Evolutionary conservation across 805 yeast genomes (phyloP), one percentile per base, ranked within the genome.

Genomic region (Peterozyma toletana): DNA sequence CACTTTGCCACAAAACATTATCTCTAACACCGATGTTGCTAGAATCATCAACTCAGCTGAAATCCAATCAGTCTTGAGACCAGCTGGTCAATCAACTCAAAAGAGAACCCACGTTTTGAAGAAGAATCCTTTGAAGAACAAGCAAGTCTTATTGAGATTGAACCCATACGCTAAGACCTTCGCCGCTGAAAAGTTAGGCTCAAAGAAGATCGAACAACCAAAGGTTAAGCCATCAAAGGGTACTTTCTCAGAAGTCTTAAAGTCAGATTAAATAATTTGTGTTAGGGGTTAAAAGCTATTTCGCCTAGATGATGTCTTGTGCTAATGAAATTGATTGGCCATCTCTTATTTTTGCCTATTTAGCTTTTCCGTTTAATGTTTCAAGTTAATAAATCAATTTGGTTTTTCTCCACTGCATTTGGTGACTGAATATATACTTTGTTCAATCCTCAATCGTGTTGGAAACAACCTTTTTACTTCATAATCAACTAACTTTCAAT

Each of bases 41-140:
- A 86, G 96, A 76, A 77, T 91, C 71, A 93, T 93, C 82, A 87
- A 89, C 95, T 90, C 98, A 71, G 81, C 97, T 72, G 99, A 93
- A 82, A 84, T 93, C 73, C 99, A 93, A 80, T 78, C 96, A 60
- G 97, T 83, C 68, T 86, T 90, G 63, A 86, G 91, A 79, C 88
- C 96, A 68, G 95, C 96, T 69, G 96, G 96, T 64, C 93, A 85
- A 73, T 75, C 93, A 63, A 75, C 83, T 67, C 90, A 86, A 73
- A 88, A 90, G 90, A 86, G 95, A 73, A 70, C 88, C 57, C 88
- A 86, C 81, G 95, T 87, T 70, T 82, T 83, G 74, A 93, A 93
- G 96, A 90, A 89, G 91, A 91, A 87, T 90, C 95, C 96, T 74
- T 84, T 89, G 71, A 91, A 88, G 93, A 93, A 93, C 97, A 90